Evolutionary conservation across 2,329 filamentous ascomycete species (phyloP).

Genomic region (Talaromyces piceae): DNA sequence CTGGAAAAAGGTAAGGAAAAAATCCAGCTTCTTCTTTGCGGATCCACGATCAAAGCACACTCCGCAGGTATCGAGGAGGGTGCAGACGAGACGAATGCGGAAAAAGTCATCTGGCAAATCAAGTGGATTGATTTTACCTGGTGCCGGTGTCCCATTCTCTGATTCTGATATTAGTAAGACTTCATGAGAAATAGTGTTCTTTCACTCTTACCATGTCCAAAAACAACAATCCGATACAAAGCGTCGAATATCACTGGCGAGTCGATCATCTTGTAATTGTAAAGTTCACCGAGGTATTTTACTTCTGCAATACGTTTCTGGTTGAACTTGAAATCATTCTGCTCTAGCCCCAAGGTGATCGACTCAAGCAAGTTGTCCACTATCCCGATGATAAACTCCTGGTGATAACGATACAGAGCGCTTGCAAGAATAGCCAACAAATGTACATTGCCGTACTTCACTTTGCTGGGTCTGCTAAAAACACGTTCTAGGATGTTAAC

Average conservation of each 20-base stretch:
- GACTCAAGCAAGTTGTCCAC: conserved; percentile 89
- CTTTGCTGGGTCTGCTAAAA: conserved; percentile 92
- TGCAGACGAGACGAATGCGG: conserved; percentile 82
- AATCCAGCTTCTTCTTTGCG: conserved; percentile 94
- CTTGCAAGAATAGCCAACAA: conserved; percentile 83
- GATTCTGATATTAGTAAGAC: not conserved
- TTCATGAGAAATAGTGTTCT: not conserved
- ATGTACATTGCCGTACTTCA: conserved; percentile 96
- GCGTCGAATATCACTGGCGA: conserved; percentile 92
- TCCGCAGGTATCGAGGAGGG: conserved; percentile 87
- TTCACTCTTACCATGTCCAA: conserved; percentile 62
- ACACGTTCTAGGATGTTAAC: conserved; percentile 76
- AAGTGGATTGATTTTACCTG: conserved; percentile 66
- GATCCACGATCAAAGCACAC: conserved; percentile 92
- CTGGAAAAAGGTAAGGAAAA: conserved; percentile 93
- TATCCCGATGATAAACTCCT: conserved; percentile 80
- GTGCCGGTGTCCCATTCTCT: conserved; percentile 70
- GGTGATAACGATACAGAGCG: conserved; percentile 84
- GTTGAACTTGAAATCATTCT: conserved; percentile 96
- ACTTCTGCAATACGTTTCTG: conserved; percentile 91
- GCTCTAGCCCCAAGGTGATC: conserved; percentile 78
- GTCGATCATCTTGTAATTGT: conserved; percentile 96
- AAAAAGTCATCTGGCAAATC: conserved; percentile 94
- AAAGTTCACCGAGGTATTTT: conserved; percentile 92
- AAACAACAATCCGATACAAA: conserved; percentile 88